These are phyloP conservation scores for Celoporthe dispersa DNA, from an alignment of 2,329 filamentous ascomycete species.

Conservation along the genomic window DNA sequence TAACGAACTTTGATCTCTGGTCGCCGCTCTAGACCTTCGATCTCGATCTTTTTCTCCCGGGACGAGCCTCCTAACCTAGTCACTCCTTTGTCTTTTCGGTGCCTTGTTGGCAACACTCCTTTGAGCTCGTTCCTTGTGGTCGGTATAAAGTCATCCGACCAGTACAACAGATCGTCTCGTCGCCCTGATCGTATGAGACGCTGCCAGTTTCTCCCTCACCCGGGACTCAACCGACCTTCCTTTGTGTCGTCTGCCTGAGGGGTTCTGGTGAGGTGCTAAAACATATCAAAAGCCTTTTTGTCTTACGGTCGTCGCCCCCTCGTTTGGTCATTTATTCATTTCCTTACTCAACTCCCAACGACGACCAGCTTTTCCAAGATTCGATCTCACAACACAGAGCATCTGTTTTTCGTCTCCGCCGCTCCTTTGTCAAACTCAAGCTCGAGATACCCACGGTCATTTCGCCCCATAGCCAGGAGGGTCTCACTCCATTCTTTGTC, in stretches of 20 bases:
- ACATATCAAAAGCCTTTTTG: background rate
- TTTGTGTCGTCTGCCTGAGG: background rate
- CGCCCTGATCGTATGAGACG: background rate
- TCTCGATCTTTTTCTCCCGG: constrained; percentile 12
- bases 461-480: background rate
- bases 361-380: background rate
- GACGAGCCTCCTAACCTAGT: constrained; percentile 14
- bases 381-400: background rate
- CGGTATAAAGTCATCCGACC: background rate
- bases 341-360: background rate
- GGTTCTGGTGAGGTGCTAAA: background rate
- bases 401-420: background rate
- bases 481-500: constrained; percentile 16
- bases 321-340: background rate
- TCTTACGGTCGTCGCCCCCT: background rate
- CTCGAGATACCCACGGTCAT: background rate
- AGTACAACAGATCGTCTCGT: background rate
- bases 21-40: constrained; percentile 12
- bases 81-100: constrained; percentile 22
- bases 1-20: constrained; percentile 19
- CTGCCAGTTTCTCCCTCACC: background rate
- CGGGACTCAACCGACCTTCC: background rate
- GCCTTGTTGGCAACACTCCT: background rate
- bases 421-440: background rate
- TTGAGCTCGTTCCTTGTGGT: background rate